Percentiles rank a stretch among this genome's conserved stretches.
phyloP scores from a whole-genome alignment of 202 grass and related monocot genomes.

The Schoenoplectus tabernaemontani region DNA sequence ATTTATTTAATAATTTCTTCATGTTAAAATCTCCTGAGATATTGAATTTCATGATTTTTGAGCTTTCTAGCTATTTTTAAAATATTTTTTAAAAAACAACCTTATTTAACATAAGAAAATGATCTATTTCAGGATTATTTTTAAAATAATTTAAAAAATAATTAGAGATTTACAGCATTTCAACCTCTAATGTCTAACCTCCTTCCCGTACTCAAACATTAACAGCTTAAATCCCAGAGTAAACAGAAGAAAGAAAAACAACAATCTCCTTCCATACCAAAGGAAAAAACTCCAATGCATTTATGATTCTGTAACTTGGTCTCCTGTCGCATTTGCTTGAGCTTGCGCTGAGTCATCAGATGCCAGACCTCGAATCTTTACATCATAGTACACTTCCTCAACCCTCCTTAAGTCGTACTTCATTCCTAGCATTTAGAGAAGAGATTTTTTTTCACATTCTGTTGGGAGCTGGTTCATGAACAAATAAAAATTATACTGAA shows the following conservation, averaged over 20 bases:
- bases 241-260: neutral
- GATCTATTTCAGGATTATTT: too few relatives aligned
- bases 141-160: too few relatives aligned
- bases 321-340: neutral
- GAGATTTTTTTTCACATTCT: neutral
- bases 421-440: constrained; percentile 47
- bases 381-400: constrained; percentile 95
- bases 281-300: neutral
- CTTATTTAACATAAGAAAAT: too few relatives aligned
- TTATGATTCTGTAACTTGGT: constrained; percentile 20
- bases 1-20: too few relatives aligned
- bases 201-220: neutral
- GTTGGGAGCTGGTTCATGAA: neutral
- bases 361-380: constrained; percentile 81
- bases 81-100: too few relatives aligned
- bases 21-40: too few relatives aligned
- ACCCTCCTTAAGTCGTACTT: constrained; percentile 95
- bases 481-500: neutral
- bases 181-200: too few relatives aligned
- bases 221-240: neutral
- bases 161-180: too few relatives aligned
- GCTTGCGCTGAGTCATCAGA: constrained; percentile 30
- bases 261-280: neutral
- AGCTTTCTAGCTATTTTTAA: too few relatives aligned
- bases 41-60: too few relatives aligned